Evolutionary conservation across 2,329 filamentous ascomycete species (phyloP), one percentile per base, ranked within the genome.

Genomic region (Orbilia ellipsospora): DNA sequence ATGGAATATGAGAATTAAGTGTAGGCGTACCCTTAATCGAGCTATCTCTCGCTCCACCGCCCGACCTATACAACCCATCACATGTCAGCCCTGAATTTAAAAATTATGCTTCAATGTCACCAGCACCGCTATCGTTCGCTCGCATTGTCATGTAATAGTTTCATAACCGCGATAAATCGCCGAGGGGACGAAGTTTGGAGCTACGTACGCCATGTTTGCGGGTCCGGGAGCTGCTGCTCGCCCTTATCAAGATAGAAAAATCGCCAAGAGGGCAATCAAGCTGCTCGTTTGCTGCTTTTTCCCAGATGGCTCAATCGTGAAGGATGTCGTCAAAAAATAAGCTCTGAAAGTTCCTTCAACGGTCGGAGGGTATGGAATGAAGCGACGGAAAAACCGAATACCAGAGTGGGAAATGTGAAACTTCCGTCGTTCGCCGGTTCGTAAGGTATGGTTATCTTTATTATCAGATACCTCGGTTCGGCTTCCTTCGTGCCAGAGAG

Each of bases 1-100:
- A 13, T 18, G 18, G 5, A 7, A 6, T 18, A 52, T 20, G 12
- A 18, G 50, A 20, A 26, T 23, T 12, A 8, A 66, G 55, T n/a
- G 60, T 63, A 66, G 69, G 78, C 81, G 81, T 83, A 87, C 86
- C 85, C 83, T 85, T 86, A 78, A 86, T 86, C 80, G 85, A 85
- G 82, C 86, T 86, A 78, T 80, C 80, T 75, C 80, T 80, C 56
- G 80, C 78, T 63, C 78, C 79, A 60, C 79, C 78, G 63, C 79
- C 78, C 73, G 78, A 80, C 77, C 80, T 82, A 48, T 2, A 44
- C 44, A 18, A 20, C 42, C 36, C 23, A 63, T 70, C 50, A 68
- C 26, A 45, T 45, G 42, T 48, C 45, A 50, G 40, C 52, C 50
- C 18, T 44, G 20, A 15, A 26, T 18, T 1, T n/a, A 61, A 75